Conservation (phyloP, 208 protist genomes). For the Balamuthia mandrillaris region DNA sequence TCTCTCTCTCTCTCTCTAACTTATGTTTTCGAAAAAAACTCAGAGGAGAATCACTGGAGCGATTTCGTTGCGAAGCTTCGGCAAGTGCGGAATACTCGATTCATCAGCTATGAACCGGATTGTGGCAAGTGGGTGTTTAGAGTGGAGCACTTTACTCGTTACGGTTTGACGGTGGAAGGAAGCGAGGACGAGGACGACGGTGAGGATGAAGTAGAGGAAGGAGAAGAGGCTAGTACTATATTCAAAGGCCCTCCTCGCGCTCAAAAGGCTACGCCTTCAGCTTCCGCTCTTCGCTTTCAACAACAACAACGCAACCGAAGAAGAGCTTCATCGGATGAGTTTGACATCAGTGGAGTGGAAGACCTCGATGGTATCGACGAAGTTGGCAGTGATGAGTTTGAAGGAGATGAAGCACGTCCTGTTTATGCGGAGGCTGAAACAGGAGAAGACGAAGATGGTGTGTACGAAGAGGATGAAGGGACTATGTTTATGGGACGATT, state of each 20-base stretch:
- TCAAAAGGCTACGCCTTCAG: no score
- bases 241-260: neutral
- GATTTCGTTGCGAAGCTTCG: neutral
- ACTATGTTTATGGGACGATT: no score
- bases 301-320: no score
- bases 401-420: neutral
- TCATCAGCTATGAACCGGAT: neutral
- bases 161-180: neutral
- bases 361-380: neutral
- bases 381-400: neutral
- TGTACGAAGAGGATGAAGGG: neutral
- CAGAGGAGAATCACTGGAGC: no score
- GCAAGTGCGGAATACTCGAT: neutral
- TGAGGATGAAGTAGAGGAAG: neutral
- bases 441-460: neutral
- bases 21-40: no score
- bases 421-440: neutral
- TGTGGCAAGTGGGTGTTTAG: neutral
- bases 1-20: no score
- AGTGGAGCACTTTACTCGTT: slow-evolving; percentile 10
- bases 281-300: no score
- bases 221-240: neutral
- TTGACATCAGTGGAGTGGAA: neutral
- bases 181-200: neutral
- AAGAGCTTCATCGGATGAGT: no score